Conservation (phyloP, 78 protist genomes). For the Dictyostelium intermedium region DNA sequence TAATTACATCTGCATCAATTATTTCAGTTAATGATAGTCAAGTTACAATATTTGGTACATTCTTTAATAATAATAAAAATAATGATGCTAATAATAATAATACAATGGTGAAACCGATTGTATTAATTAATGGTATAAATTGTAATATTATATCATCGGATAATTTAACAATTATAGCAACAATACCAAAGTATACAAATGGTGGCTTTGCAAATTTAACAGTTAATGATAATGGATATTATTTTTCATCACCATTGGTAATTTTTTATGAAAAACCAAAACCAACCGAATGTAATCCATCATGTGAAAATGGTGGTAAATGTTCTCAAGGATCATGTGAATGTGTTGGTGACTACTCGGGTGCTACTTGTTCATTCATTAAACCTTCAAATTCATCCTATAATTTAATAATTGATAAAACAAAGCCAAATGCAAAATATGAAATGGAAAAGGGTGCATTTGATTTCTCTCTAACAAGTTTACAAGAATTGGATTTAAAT, state of each 20-base stretch:
- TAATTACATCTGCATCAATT: neutral
- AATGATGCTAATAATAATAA: neutral
- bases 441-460: neutral
- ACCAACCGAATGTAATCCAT: neutral
- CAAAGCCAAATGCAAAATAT: neutral
- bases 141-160: neutral
- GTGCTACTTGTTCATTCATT: neutral
- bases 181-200: neutral
- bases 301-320: slow-evolving; percentile 14
- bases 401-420: neutral
- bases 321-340: slow-evolving; percentile 18
- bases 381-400: neutral
- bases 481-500: slow-evolving; percentile 12
- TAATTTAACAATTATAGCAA: neutral
- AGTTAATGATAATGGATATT: neutral
- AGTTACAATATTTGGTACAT: neutral
- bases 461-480: neutral
- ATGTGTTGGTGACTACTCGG: slow-evolving; percentile 9
- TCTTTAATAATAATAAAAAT: neutral
- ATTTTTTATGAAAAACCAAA: neutral
- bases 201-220: neutral
- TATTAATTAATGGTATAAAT: neutral
- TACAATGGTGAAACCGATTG: neutral
- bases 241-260: neutral
- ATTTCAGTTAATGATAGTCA: neutral